Evolutionary conservation across 2,329 filamentous ascomycete genomes (phyloP), one percentile per base, ranked within the genome.

Genomic region (Nectriaceae sp.): DNA sequence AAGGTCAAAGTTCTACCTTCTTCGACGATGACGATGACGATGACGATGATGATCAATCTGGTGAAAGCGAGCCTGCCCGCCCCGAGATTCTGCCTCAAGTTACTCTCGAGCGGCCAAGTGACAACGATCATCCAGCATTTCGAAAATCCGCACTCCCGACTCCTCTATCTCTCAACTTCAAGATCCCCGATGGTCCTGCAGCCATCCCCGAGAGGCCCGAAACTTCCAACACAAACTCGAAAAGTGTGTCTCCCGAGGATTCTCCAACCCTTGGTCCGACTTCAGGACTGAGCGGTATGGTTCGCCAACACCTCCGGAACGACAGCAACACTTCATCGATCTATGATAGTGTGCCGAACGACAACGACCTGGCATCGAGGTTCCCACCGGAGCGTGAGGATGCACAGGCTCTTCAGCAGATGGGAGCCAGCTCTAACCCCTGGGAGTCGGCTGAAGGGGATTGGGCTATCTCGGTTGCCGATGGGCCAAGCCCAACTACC

Each of bases 281-380:
- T 15, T 90, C 89, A 1, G 60, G 60, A 3, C 75, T 97, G 15
- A 93, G 87, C 61, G 88, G 88, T 2, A 81, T 96, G 75, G 85
- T 96, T 39, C 84, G 88, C 24, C 87, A 92, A 53, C 94, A 97
- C 73, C 73, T 97, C 35, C 84, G 94, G 42, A 84, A 84, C 26
- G 84, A 87, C 54, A 97, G 93, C 70, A 87, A 86, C 49, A 80
- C 84, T 13, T 97, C 93, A 1, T 95, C 90, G 0, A 77, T 94
- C 21, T 90, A 90, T 57, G 83, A 81, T 21, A 47, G 71, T 70
- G 20, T 74, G 73, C 10, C 72, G 67, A 35, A 67, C 63, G 53
- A 71, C 54, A 29, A 64, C 55, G 40, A 70, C 53, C n/a, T 62
- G 11, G 49, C 57, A 4, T 55, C 57, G 2, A 53, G 60, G 18